Conservation (phyloP, 2,329 filamentous ascomycete species). For the Cercospora janseana region DNA sequence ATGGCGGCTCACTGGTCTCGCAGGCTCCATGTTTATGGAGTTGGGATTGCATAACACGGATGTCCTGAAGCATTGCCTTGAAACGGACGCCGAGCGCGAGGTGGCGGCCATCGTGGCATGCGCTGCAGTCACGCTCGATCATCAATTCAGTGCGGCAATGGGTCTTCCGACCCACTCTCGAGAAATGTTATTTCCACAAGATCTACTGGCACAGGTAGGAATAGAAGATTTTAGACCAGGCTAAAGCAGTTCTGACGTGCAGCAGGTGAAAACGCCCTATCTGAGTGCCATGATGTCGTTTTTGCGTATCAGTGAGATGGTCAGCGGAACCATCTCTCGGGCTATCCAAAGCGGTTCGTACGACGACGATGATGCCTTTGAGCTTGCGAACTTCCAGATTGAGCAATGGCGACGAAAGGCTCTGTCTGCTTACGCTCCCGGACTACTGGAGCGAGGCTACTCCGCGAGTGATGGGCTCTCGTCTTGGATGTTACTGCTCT, state of each 20-base stretch:
- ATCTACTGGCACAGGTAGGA: neutral
- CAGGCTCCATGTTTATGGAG: neutral
- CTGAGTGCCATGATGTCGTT: slow-evolving; percentile 1
- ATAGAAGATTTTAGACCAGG: too few relatives aligned
- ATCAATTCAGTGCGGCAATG: neutral
- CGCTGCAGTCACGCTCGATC: neutral
- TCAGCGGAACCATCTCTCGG: neutral
- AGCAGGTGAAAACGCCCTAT: neutral
- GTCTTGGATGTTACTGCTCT: neutral
- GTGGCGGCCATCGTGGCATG: neutral
- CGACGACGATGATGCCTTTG: neutral
- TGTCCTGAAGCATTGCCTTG: neutral
- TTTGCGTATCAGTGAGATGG: slow-evolving; percentile 1
- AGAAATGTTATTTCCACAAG: neutral
- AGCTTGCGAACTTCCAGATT: neutral
- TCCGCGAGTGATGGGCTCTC: neutral
- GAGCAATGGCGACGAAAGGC: slow-evolving; percentile 2
- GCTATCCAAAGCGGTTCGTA: neutral
- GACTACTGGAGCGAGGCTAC: neutral
- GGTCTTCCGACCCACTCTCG: neutral
- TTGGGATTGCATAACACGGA: neutral
- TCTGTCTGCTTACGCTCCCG: neutral
- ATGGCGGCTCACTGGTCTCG: neutral
- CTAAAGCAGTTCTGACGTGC: too few relatives aligned
- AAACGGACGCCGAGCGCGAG: neutral